Evolutionary conservation across 2,329 filamentous ascomycete genomes (phyloP), one percentile per base, ranked within the genome.

Genomic region (Fusarium continuum): DNA sequence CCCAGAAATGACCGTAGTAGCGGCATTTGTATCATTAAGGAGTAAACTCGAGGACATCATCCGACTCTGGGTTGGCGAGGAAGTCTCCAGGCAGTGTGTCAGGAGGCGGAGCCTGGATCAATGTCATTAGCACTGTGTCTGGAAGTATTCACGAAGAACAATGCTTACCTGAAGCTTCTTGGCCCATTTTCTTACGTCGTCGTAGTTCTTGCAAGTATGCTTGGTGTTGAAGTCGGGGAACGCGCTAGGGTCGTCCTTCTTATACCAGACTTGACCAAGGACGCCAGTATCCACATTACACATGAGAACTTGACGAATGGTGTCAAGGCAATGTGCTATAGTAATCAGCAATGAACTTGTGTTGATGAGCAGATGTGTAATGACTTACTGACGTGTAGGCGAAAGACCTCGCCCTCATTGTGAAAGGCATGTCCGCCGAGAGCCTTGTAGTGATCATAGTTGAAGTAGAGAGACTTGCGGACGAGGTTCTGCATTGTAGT

Each of bases 141-240:
- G 4, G 8, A 16, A 8, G 2, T 0, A 16, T n/a, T 9, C 8
- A 1, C 4, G 3, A 2, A 13, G 4, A 3, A 2, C 4, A 3
- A 4, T 9, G 16, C 65, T 52, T 28, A 78, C 80, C 59, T 88
- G 85, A 22, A 82, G 77, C 25, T 71, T 72, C 55, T 85, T 78
- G 2, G 85, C 85, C 84, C 84, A 89, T 14, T 74, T 61, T 23
- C 80, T 73, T 5, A 87, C 73, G 2, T 76, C 79, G 3, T 86
- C 83, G 47, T 83, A 87, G 68, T 86, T 84, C 28, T 83, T 81
- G 71, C 86, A 88, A 41, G 76, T 77, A 69, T 88, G 87, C 52
- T 77, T 76, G 0, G 85, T 88, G 65, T 86, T 85, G 73, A 88
- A 88, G 70, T 89, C 85, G 3, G 86, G 84, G 61, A 86, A 88